Evolutionary conservation across 352 stramenopile species (phyloP).

Genomic region (Phytopythium litorale): DNA sequence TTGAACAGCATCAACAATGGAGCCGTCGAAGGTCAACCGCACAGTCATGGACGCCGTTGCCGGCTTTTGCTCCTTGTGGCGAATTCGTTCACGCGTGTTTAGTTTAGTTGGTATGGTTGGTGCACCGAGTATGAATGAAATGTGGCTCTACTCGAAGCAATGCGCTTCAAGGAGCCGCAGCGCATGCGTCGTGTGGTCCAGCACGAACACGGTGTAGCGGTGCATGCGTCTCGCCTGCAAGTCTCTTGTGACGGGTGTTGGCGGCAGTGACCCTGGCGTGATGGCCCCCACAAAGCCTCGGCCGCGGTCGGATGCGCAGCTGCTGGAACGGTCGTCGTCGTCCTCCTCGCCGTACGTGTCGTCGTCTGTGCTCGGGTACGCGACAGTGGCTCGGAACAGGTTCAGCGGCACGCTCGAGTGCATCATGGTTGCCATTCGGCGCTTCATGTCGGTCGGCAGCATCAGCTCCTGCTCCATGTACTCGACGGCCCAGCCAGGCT

Average conservation of each 20-base stretch:
- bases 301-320: conserved; percentile 1
- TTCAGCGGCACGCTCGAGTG: conserved; percentile 70
- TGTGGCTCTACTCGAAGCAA: conserved; percentile 1
- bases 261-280: conserved; percentile 75
- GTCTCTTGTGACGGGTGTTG: conserved; percentile 73
- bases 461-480: conserved; percentile 74
- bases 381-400: conserved; percentile 69
- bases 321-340: conserved; percentile 15
- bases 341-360: conserved; percentile 14
- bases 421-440: conserved; percentile 78
- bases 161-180: conserved; percentile 52
- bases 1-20: not conserved
- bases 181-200: conserved; percentile 72
- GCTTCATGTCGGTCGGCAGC: conserved; percentile 58
- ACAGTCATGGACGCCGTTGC: not conserved
- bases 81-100: not conserved
- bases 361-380: conserved; percentile 20
- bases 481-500: conserved; percentile 73
- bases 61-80: not conserved
- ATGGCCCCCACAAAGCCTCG: conserved; percentile 41
- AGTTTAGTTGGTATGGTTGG: not conserved
- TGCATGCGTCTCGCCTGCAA: conserved; percentile 68
- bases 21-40: not conserved
- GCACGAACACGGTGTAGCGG: conserved; percentile 69
- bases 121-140: not conserved